phyloP scores from a whole-genome alignment of 2,329 filamentous ascomycete species.

The Parafenestella ontariensis region DNA sequence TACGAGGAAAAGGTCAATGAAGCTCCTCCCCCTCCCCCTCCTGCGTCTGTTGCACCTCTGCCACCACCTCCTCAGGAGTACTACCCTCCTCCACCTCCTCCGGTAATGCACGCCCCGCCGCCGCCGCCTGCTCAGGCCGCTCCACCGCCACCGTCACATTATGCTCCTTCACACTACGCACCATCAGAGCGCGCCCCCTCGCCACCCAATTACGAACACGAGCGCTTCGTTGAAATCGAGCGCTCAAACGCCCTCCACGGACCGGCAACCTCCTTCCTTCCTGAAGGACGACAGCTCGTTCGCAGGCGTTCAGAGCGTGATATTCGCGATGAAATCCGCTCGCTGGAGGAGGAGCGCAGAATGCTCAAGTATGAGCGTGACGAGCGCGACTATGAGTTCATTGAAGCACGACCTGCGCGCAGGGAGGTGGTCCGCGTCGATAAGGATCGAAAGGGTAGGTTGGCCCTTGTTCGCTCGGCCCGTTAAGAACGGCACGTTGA shows the following conservation, averaged over 20 bases:
- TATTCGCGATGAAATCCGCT: conserved; percentile 74
- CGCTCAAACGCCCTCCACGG: conserved; percentile 57
- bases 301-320: conserved; percentile 61
- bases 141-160: conserved; percentile 28
- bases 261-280: conserved; percentile 58
- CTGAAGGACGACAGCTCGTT: conserved; percentile 44
- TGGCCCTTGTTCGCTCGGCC: conserved; percentile 82
- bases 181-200: conserved; percentile 44
- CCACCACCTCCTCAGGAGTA: conserved; percentile 15
- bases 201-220: conserved; percentile 42
- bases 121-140: conserved; percentile 24
- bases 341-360: conserved; percentile 71
- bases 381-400: conserved; percentile 66
- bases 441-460: conserved; percentile 95
- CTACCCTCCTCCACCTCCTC: conserved; percentile 14
- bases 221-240: conserved; percentile 51
- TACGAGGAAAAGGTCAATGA: conserved; percentile 39
- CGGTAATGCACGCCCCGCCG: conserved; percentile 24
- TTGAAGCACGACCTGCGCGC: conserved; percentile 58
- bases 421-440: conserved; percentile 72
- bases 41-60: conserved; percentile 12
- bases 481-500: conserved; percentile 53
- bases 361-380: conserved; percentile 65
- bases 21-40: conserved; percentile 21
- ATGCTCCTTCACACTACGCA: conserved; percentile 35